Conservation (phyloP, 768 basidiomycete genomes). For the Roridomyces roridus region DNA sequence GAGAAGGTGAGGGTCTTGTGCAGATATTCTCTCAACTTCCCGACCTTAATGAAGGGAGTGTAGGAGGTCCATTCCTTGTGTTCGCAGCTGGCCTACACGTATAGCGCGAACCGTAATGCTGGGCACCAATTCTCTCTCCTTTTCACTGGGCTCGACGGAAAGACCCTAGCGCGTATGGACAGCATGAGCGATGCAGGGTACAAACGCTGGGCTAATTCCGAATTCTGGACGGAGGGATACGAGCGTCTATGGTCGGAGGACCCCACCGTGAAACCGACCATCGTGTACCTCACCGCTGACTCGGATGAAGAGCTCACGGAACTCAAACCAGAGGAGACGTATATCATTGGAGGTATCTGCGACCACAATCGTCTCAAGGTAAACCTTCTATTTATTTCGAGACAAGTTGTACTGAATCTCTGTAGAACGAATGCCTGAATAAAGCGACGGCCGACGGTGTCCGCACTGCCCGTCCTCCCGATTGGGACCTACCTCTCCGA, state of each 20-base stretch:
- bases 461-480: slow-evolving; percentile 87
- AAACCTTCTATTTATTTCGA: slow-evolving; percentile 5
- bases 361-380: slow-evolving; percentile 98
- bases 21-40: background rate
- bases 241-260: slow-evolving; percentile 65
- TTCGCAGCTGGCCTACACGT: slow-evolving; percentile 91
- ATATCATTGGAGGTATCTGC: slow-evolving; percentile 94
- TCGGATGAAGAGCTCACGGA: slow-evolving; percentile 85
- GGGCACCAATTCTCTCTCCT: slow-evolving; percentile 74
- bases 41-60: too few relatives aligned
- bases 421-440: slow-evolving; percentile 85
- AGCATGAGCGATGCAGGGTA: slow-evolving; percentile 69
- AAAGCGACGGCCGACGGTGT: slow-evolving; percentile 81
- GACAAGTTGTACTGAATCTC: slow-evolving; percentile 21
- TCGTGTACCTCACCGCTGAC: slow-evolving; percentile 96
- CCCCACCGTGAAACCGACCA: slow-evolving; percentile 46
- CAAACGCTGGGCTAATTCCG: slow-evolving; percentile 79
- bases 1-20: slow-evolving; percentile 72
- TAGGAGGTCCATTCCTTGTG: slow-evolving; percentile 92
- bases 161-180: slow-evolving; percentile 70
- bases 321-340: slow-evolving; percentile 83
- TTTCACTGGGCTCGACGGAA: slow-evolving; percentile 82
- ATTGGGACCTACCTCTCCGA: slow-evolving; percentile 90
- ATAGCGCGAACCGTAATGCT: slow-evolving; percentile 84
- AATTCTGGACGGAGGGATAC: slow-evolving; percentile 85